Conservation (phyloP, 1,284 basidiomycete genomes). For the Boletellus deceptivus region DNA sequence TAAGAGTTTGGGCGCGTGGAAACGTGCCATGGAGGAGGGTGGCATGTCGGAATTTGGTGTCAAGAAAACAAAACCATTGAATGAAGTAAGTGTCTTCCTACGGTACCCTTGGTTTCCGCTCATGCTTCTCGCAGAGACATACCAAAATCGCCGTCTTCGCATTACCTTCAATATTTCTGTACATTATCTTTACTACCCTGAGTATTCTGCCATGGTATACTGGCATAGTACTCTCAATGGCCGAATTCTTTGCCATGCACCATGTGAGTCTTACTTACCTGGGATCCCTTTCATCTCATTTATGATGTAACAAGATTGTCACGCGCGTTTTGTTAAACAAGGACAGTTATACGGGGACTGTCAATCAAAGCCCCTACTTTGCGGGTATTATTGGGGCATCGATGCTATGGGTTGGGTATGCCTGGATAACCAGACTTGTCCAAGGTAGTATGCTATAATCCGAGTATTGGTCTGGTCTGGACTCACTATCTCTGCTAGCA, state of each 20-base stretch:
- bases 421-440: slow-evolving; percentile 77
- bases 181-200: slow-evolving; percentile 81
- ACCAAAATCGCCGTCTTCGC: slow-evolving; percentile 81
- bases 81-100: slow-evolving; percentile 48
- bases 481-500: slow-evolving; percentile 41
- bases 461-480: background rate
- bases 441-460: slow-evolving; percentile 43
- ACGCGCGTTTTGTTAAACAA: slow-evolving; percentile 81
- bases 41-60: slow-evolving; percentile 76
- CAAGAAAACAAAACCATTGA: slow-evolving; percentile 65
- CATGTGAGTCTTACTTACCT: slow-evolving; percentile 56
- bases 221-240: slow-evolving; percentile 77
- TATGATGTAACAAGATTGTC: slow-evolving; percentile 55
- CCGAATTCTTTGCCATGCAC: slow-evolving; percentile 90
- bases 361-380: slow-evolving; percentile 85
- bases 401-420: slow-evolving; percentile 84
- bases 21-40: slow-evolving; percentile 84
- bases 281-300: background rate
- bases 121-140: slow-evolving; percentile 52
- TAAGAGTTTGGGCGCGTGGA: slow-evolving; percentile 86
- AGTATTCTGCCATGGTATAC: slow-evolving; percentile 88
- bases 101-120: background rate
- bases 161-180: slow-evolving; percentile 78
- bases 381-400: slow-evolving; percentile 86
- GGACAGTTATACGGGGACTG: slow-evolving; percentile 72